Evolutionary conservation across 2,329 filamentous ascomycete species (phyloP), one percentile per base, ranked within the genome.

Genomic region (Trichoderma sp.): DNA sequence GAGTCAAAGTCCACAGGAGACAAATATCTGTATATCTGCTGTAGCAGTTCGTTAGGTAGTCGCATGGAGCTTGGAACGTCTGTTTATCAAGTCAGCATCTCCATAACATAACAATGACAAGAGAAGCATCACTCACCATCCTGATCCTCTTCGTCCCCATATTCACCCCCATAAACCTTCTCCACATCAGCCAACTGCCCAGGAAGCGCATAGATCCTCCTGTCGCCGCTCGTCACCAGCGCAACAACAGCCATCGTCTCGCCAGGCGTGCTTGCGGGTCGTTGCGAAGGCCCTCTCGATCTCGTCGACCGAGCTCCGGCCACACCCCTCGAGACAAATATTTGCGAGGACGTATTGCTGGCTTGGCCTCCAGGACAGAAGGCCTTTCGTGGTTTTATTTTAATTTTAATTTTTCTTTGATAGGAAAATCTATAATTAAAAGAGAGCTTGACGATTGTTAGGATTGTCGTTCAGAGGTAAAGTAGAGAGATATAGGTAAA

Each of bases 1-100:
- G 87, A 83, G 75, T 92, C 86, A 77, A 91, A 92, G 74, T 84
- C 82, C 11, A 71, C 60, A 0, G 82, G 82, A 4, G 73, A 60
- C 6, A 84, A 78, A 8, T 77, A 73, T 14, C 51, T 58, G 72
- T 81, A 82, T 12, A 84, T 78, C 6, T 81, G 75, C 21, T 82
- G 79, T 2, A 83, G 61, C 7, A 83, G 81, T 72, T 85, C 83
- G 14, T 78, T 76, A 4, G 78, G 78, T 14, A 81, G 21, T 74
- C 77, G 74, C 76, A 79, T 80, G 8, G 78, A 73, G 24, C 62
- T 61, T n/a, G 77, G 71, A 32, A 30, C 21, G 30, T 68, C 74
- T 77, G 34, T 47, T 8, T 3, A 9, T 14, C 63, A 12, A 8
- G 47, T 57, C 26, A 30, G 7, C n/a, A 39, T 15, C 43, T 14